phyloP scores from a whole-genome alignment of 208 protist species.

The Kentomonas sorsogonicus region DNA sequence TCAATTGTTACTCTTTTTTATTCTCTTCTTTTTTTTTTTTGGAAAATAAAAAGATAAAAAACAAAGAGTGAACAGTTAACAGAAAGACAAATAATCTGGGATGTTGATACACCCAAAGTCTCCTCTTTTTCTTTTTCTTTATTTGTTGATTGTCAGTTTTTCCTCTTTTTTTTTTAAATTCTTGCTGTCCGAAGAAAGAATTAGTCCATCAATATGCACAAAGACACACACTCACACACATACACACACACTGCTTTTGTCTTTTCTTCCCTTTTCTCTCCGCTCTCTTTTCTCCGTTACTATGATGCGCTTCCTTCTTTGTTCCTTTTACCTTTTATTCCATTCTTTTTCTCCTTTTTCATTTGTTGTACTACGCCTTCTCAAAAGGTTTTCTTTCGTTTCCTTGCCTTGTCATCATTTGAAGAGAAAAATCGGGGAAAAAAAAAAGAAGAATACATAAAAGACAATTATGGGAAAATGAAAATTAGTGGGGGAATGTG shows the following conservation, averaged over 20 bases:
- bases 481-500: too few species aligned
- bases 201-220: neutral
- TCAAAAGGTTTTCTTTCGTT: neutral
- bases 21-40: slow-evolving; percentile 15
- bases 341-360: slow-evolving; percentile 6
- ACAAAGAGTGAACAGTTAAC: slow-evolving; percentile 10
- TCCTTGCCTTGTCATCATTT: neutral
- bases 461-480: neutral
- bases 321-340: neutral
- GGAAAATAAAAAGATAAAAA: slow-evolving; percentile 11
- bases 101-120: neutral
- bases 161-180: too few species aligned
- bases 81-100: neutral
- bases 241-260: slow-evolving; percentile 1
- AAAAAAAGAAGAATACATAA: neutral
- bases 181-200: too few species aligned
- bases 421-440: neutral
- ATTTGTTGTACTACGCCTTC: neutral
- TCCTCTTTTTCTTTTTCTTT: too few species aligned
- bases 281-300: neutral
- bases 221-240: neutral
- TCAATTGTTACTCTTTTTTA: slow-evolving; percentile 16
- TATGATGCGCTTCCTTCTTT: neutral
- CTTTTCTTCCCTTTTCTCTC: slow-evolving; percentile 7
- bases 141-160: too few species aligned